These are phyloP conservation scores for Tilletia caries DNA, from an alignment of 1,284 basidiomycete species.

Conservation along the genomic window DNA sequence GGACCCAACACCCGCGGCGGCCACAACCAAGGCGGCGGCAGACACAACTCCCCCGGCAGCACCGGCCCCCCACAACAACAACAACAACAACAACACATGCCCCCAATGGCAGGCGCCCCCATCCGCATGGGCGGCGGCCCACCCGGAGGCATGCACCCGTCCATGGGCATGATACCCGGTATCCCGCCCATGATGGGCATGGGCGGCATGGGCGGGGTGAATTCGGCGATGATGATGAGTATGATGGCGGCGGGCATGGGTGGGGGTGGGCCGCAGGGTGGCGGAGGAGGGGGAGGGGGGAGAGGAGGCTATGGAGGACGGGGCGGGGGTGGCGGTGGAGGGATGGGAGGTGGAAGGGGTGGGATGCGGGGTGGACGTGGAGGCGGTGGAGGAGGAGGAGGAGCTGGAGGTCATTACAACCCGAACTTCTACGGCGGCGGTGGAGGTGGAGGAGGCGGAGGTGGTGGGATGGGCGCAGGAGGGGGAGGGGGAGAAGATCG, in stretches of 20 bases:
- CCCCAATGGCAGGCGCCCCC: constrained; percentile 41
- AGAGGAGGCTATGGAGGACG: neutral
- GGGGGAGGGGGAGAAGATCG: constrained; percentile 14
- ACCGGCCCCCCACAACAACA: too few relatives aligned
- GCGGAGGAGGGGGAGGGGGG: constrained; percentile 15
- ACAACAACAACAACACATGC: neutral
- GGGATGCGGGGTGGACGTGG: neutral
- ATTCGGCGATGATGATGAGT: constrained; percentile 43
- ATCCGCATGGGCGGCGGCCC: constrained; percentile 36
- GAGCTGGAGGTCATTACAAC: constrained; percentile 24
- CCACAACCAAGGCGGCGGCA: constrained; percentile 19
- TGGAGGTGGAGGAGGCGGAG: constrained; percentile 16
- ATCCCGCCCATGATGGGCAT: neutral
- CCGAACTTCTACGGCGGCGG: constrained; percentile 37
- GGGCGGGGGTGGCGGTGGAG: neutral
- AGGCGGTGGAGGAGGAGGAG: neutral
- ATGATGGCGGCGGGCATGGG: constrained; percentile 3
- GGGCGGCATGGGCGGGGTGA: constrained; percentile 22
- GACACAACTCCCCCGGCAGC: neutral
- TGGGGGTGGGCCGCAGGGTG: constrained; percentile 1
- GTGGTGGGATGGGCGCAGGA: constrained; percentile 14
- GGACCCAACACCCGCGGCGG: constrained; percentile 36
- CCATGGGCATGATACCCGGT: constrained; percentile 40
- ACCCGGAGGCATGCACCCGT: constrained; percentile 24
- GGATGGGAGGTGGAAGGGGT: constrained; percentile 15